A percentile compares a stretch with the other conserved stretches of the same genome.
phyloP scores from a whole-genome alignment of 2,329 filamentous ascomycete species.

The Ophiostoma ips region DNA sequence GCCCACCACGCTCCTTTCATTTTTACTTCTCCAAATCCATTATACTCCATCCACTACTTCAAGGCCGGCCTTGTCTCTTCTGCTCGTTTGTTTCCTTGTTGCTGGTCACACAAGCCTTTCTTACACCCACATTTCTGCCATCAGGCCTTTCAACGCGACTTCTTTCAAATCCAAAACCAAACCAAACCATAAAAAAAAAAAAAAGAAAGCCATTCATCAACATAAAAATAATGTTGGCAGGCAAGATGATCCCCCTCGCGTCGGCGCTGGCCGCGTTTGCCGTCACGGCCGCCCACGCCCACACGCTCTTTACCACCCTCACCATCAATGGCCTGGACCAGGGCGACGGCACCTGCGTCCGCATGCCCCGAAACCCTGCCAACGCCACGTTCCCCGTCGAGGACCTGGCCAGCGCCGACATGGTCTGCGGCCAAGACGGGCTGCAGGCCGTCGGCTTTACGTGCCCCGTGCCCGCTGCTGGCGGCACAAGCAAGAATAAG shows the following conservation, averaged over 20 bases:
- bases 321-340: conserved; percentile 48
- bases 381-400: conserved; percentile 44
- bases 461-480: conserved; percentile 28
- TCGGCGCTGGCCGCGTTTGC: background rate
- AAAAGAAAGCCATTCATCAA: too few relatives aligned
- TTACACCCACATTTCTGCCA: too few relatives aligned
- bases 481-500: background rate
- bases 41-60: too few relatives aligned
- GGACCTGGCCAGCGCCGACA: conserved; percentile 42
- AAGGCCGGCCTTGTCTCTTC: too few relatives aligned
- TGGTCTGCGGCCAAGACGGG: conserved; percentile 49
- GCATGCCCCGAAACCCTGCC: conserved; percentile 42
- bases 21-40: too few relatives aligned
- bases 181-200: too few relatives aligned
- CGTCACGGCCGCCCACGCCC: conserved; percentile 29
- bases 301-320: conserved; percentile 51
- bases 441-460: conserved; percentile 31
- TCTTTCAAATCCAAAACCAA: background rate
- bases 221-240: background rate
- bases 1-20: too few relatives aligned
- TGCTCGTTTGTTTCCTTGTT: too few relatives aligned
- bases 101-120: too few relatives aligned
- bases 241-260: background rate
- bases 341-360: conserved; percentile 58
- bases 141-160: too few relatives aligned